Base-by-base conservation (phyloP, 495 filamentous ascomycete genomes). In the Aspergillus ostianus region DNA sequence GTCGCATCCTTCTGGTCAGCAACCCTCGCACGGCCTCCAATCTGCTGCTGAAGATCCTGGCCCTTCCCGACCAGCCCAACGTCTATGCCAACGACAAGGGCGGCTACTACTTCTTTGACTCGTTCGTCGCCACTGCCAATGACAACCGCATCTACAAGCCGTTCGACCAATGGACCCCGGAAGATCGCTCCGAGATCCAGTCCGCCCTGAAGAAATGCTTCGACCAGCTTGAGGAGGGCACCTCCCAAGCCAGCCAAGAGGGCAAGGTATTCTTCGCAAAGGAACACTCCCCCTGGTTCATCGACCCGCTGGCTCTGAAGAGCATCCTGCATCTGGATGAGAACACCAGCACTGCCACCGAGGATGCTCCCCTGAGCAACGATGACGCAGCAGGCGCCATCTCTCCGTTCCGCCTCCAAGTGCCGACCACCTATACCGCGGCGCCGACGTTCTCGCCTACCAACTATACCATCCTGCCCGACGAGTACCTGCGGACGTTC, bases 21-120 rank as follows among this genome's bases (percentile, higher is more conserved):
- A 60, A 62, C 47, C 74, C 74, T 30, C 71, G 74, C 52, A 74
- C 73, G 3, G 74, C 74, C 9, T 77, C 74, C 15, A 74, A 76
- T 53, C 60, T 76, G 27, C 57, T 76, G 9, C 55, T 74, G 15
- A 64, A 61, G 30, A 67, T 74, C 15, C 63, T 76, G 9, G 55
- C 61, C 21, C 60, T 76, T 2, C 53, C 66, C 0, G 55, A 73
- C 13, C 73, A 76, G 48, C 61, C 57, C 12, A 19, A 64, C 44
- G 62, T 63, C 27, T 52, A 57, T 10, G 47, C 57, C 13, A 59
- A 65, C n/a, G 54, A 61, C 17, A 46, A 51, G 18, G 67, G 62
- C 26, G 73, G 66, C 18, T 74, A 74, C 55, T 73, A 74, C 54
- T 72, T 74, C 58, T 59, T 65, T 23, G 19, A 56, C 1, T 61